phyloP scores from a whole-genome alignment of 768 basidiomycete species.

The Leccinum truebloodii region DNA sequence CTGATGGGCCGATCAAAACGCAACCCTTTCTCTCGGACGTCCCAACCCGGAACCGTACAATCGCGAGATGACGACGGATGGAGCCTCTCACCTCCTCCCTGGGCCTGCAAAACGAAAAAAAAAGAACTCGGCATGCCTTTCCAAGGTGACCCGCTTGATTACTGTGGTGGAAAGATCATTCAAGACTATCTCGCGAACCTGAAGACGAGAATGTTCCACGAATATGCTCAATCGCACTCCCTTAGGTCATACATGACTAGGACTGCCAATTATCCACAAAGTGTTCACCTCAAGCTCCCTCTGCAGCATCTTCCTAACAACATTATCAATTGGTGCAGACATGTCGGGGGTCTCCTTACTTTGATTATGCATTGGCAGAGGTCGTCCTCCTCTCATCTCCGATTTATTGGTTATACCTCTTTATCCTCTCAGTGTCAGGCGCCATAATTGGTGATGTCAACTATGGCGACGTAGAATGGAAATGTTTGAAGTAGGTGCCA shows the following conservation, averaged over 20 bases:
- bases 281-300: conserved; percentile 18
- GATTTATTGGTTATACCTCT: too few species aligned
- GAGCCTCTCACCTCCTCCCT: too few species aligned
- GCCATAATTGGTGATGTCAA: too few species aligned
- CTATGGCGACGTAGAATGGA: background rate
- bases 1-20: too few species aligned
- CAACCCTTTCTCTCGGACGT: too few species aligned
- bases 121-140: conserved; percentile 3
- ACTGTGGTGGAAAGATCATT: conserved; percentile 11
- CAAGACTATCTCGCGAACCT: conserved; percentile 11
- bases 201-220: background rate
- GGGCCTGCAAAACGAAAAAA: too few species aligned
- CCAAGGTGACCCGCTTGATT: conserved; percentile 8
- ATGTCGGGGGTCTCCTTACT: background rate
- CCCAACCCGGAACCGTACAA: too few species aligned
- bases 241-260: conserved; percentile 20
- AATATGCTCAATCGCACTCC: conserved; percentile 22
- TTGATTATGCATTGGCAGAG: background rate
- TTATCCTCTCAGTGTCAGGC: too few species aligned
- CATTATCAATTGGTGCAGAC: conserved; percentile 31
- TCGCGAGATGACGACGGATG: too few species aligned
- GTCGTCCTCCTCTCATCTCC: too few species aligned
- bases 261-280: conserved; percentile 21
- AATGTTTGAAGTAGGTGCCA: background rate
- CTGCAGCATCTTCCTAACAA: conserved; percentile 13